Evolutionary conservation across 306 rosid species (phyloP), one percentile per base, ranked within the genome.

Genomic region (Ammopiptanthus mongolicus): DNA sequence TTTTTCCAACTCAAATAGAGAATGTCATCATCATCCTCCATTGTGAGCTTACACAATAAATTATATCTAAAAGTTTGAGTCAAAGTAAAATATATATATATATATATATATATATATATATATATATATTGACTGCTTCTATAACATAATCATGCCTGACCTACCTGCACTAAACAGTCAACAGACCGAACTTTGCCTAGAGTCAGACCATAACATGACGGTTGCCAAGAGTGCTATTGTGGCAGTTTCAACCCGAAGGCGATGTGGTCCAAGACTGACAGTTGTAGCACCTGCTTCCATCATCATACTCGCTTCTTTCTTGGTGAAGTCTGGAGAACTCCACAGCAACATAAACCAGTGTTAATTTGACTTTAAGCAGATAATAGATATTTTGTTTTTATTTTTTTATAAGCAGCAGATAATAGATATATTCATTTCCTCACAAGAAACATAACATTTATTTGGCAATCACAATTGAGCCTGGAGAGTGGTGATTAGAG

Each of bases 211-310:
- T 65, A 91, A 77, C 93, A 88, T 88, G 62, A 91, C 77, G 48
- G 93, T 86, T 19, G 93, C 83, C 73, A 94, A 69, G 78, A 94
- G 88, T 19, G 97, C 90, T 78, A 94, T 82, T 1, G 98, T 79
- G 71, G 98, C 98, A 42, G 97, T 94, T 90, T 94, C 98, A 42
- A 94, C 96, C 60, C 97, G 88, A 17, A 94, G 87, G 29, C 97
- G 95, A 73, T 88, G 87, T 25, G 90, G 88, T 25, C 98, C 98
- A 23, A 94, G 98, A 61, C 93, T 91, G 56, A 90, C 96, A 41
- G 87, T 55, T 17, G 61, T 84, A 65, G 95, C 97, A 65, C 98
- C 98, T 5, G 91, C 96, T 81, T 87, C 91, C 76, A 62, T 77
- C 82, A 91, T 81, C 86, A 84, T 69, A 48, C 73, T 79, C 69